Base-by-base conservation (phyloP, 768 basidiomycete genomes). In the Solioccasus polychromus region DNA sequence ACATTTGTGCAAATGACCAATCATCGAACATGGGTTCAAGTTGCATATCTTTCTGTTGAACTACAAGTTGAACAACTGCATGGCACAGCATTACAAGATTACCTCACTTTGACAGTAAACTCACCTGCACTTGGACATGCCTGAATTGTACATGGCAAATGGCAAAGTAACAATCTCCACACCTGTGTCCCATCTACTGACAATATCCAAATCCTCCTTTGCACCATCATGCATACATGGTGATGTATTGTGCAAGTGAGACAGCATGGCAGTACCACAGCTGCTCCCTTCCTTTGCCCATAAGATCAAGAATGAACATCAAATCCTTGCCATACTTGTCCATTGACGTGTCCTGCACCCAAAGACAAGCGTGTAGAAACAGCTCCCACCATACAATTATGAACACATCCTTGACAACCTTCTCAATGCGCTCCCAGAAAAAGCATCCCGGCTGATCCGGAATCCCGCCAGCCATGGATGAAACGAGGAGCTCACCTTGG, bases 241-340 rank as follows among this genome's bases (percentile, higher is more conserved):
- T 94, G 15, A 99, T 73, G 67, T 92, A 94, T 25, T 95, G 75
- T 18, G 95, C 96, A 32, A 99, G 84, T 5, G 96, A 95, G 20
- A 98, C 95, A 19, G 95, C 98, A 60, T 98, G 85, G 62, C 98
- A 96, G 60, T 98, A 98, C 43, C 96, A 74, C 56, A 99, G 84
- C 59, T 98, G 81, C 67, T 99, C 96, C 6, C 96, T 95, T 3
- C 96, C 95, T 60, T 99, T 95, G 67, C 98, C 96, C 76, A 85
- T 83, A 39, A 99, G 77, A 67, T 98, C 96, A 63, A 96, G 98
- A 50, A 99, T 98, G 55, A 98, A 82, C 66, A 98, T 99, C 30
- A 83, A 78, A 62, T 98, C 96, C 67, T 99, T 96, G 42, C 96
- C 96, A 55, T 98, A 96, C 69, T 99, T 99, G 48, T 92, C 95